Evolutionary conservation across 2,329 filamentous ascomycete genomes (phyloP), one percentile per base, ranked within the genome.

Genomic region (Pyrenochaeta sp.): DNA sequence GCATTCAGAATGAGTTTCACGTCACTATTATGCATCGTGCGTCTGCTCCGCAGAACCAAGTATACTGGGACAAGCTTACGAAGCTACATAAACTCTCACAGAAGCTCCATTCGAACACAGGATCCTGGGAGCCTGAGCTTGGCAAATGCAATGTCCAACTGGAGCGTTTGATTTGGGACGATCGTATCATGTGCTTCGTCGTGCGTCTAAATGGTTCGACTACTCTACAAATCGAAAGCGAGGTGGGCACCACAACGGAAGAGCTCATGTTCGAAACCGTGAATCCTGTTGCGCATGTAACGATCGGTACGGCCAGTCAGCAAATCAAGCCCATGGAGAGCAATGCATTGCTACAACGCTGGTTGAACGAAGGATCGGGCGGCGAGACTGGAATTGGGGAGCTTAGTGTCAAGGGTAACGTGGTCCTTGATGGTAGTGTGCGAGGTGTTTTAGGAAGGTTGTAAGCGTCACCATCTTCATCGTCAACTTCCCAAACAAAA

Each of bases 291-390:
- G 87, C 93, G 10, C 95, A 99, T 73, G 86, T 99, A 54, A 99
- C 95, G 0, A 82, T 98, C 7, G 95, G 95, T 17, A 99, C 95
- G 0, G 85, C 87, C 9, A 84, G 87, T 61, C 76, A 82, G 41
- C 75, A 81, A 7, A 86, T 98, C 67, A 98, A 97, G 79, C 94
- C 95, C 0, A 93, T 90, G 76, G 94, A 99, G 80, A 96, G 93
- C 78, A 99, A 99, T 71, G 88, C 91, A 54, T 66, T 99, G 69
- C 75, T 99, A 52, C 82, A 82, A 59, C 81, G 81, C 54, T 98
- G 94, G 94, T 71, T 95, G 56, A 82, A 88, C 58, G 75, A 78
- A 44, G 86, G 86, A 0, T 81, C 74, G 68, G 82, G 69, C 2
- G 77, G 74, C 6, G 71, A 76, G n/a, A 82, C 75, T 4, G 84